Percentiles rank a stretch among this genome's conserved stretches.
Conservation (phyloP, 495 filamentous ascomycete genomes). For the Chlorociboria aeruginascens region DNA sequence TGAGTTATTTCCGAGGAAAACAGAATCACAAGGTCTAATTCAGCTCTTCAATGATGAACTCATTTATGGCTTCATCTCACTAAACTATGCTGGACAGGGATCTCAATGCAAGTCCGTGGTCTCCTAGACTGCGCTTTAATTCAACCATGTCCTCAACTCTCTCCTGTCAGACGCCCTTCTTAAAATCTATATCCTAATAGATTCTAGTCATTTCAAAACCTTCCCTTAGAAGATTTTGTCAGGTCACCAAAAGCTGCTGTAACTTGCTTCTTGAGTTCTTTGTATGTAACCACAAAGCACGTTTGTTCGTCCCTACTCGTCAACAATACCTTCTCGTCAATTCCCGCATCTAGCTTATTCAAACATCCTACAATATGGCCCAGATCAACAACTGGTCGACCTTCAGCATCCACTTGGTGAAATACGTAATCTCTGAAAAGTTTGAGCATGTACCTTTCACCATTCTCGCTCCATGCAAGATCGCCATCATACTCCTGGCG, state of each 20-base stretch:
- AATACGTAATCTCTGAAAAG: conserved; percentile 96
- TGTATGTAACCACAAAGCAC: conserved; percentile 73
- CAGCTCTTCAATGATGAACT: no score
- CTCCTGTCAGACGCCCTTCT: neutral
- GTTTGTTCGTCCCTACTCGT: conserved; percentile 84
- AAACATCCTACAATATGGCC: conserved; percentile 73
- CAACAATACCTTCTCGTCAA: conserved; percentile 73
- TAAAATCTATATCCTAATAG: neutral
- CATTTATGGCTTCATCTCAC: neutral
- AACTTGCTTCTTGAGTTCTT: conserved; percentile 71
- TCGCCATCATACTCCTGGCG: conserved; percentile 72
- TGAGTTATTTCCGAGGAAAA: no score
- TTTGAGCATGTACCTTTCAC: conserved; percentile 81
- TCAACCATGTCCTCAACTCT: neutral
- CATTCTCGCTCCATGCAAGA: conserved; percentile 73
- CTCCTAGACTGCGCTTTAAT: neutral
- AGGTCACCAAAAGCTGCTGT: conserved; percentile 74
- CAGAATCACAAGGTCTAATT: no score
- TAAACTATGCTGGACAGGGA: neutral
- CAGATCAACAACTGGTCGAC: conserved; percentile 67
- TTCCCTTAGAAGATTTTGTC: conserved; percentile 26
- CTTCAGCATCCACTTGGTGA: conserved; percentile 79
- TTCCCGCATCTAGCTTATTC: conserved; percentile 85
- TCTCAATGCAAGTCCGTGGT: neutral
- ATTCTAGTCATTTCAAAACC: neutral